Evolutionary conservation across 495 filamentous ascomycete species (phyloP).

Genomic region (Mytilinidion resinicola): DNA sequence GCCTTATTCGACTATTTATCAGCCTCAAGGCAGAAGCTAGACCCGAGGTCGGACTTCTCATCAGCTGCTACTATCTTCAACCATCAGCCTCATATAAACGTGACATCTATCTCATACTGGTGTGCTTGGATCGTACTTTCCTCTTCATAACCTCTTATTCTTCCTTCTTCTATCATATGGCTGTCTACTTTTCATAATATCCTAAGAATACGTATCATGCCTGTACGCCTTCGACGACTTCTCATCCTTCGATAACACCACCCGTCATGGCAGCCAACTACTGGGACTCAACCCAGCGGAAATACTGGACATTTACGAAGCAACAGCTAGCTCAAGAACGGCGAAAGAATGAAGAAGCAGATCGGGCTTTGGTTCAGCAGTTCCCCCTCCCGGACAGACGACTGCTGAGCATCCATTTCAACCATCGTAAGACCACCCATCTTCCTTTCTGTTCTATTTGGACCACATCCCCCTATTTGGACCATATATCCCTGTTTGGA

Average conservation of each 20-base stretch:
- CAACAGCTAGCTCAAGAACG: conserved; percentile 68
- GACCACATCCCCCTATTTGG: neutral
- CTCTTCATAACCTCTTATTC: no score
- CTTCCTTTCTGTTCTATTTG: neutral
- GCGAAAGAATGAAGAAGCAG: conserved; percentile 63
- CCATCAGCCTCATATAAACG: no score
- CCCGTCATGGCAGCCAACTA: conserved; percentile 84
- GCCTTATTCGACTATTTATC: no score
- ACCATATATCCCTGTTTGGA: neutral
- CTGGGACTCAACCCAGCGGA: conserved; percentile 89
- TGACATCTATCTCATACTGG: no score
- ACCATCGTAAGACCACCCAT: conserved; percentile 58
- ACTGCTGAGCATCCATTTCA: conserved; percentile 86
- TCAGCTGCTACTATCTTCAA: no score
- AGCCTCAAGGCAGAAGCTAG: no score
- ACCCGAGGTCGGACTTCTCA: no score
- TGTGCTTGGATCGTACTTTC: no score
- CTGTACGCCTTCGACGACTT: neutral
- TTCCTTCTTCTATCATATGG: no score
- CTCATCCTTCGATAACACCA: neutral
- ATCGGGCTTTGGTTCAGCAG: conserved; percentile 62
- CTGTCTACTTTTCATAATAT: no score
- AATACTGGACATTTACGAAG: conserved; percentile 83
- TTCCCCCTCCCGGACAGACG: conserved; percentile 76
- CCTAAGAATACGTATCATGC: no score